Base-by-base conservation (phyloP, 441 rosid species). In the Gossypium aridum region DNA sequence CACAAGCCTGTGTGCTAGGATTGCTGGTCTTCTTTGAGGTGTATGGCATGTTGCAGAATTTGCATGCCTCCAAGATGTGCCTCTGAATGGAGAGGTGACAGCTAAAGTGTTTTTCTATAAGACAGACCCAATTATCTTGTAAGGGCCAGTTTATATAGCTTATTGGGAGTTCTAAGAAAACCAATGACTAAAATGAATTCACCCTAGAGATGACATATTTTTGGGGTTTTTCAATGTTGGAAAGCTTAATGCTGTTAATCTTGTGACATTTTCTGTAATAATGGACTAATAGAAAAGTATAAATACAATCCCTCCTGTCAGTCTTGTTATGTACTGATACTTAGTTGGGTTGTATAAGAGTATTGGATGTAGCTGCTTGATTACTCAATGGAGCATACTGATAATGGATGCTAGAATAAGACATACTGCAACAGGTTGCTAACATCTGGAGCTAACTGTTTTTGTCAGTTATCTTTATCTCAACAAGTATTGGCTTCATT, bases 401-500 rank as follows among this genome's bases (percentile, higher is more conserved):
- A 25, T 25, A 26, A 25, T 68, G 23, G 23, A 68, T 49, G 72
- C 45, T 68, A 25, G 43, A 68, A 68, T 68, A 25, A 51, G 39
- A 51, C 26, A 68, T 51, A 68, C n/a, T n/a, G 43, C 60, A 26
- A 37, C n/a, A 8, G 60, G 49, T 23, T 49, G 60, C 34, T 49
- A 25, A 68, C 53, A 49, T n/a, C 59, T 68, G 45, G 25, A 51
- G 72, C 72, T 17, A 25, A 49, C 23, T 68, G 63, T 51, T 54
- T 10, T 10, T 5, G 28, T 17, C 4, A 37, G 12, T 64, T 39
- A 65, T 53, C 16, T 14, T 49, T 26, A 31, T 31, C 13, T 63
- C 22, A 31, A 2, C 2, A 1, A 47, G 59, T 49, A 68, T 23
- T 51, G 7, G 56, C 63, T 54, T 54, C 12, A 5, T 31, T 10